phyloP scores from a whole-genome alignment of 495 filamentous ascomycete genomes.

The Neurospora hispaniola region DNA sequence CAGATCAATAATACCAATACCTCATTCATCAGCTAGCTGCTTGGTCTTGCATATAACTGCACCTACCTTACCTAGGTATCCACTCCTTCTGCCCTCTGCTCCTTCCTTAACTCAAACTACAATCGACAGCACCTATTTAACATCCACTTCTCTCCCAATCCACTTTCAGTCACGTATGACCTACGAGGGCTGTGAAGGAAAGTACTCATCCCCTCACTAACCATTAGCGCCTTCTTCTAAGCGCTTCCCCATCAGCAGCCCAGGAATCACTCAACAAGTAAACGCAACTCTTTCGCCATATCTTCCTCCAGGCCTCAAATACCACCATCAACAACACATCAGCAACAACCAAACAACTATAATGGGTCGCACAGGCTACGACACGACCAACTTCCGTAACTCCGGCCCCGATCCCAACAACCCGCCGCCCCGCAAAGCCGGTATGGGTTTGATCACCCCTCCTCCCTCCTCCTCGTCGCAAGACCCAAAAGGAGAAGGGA shows the following conservation, averaged over 20 bases:
- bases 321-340: background rate
- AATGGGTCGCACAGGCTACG: slow-evolving; percentile 13
- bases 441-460: background rate
- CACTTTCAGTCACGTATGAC: background rate
- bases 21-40: background rate
- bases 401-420: background rate
- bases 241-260: too few relatives aligned
- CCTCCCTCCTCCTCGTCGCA: background rate
- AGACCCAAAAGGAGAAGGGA: slow-evolving; percentile 4
- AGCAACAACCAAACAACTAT: background rate
- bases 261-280: too few relatives aligned
- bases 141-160: background rate
- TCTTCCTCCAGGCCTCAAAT: too few relatives aligned
- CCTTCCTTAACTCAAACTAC: background rate
- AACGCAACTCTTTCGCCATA: background rate
- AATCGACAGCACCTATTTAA: background rate
- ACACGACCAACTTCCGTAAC: slow-evolving; percentile 4
- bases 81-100: background rate
- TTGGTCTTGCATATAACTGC: background rate
- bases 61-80: too few relatives aligned
- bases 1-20: background rate
- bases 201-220: background rate
- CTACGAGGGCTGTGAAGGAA: background rate
- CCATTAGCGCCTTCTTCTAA: background rate
- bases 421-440: background rate